Evolutionary conservation across 176 grass and related monocot species (phyloP), one percentile per base, ranked within the genome.

Genomic region (Eremochloa ophiuroides): DNA sequence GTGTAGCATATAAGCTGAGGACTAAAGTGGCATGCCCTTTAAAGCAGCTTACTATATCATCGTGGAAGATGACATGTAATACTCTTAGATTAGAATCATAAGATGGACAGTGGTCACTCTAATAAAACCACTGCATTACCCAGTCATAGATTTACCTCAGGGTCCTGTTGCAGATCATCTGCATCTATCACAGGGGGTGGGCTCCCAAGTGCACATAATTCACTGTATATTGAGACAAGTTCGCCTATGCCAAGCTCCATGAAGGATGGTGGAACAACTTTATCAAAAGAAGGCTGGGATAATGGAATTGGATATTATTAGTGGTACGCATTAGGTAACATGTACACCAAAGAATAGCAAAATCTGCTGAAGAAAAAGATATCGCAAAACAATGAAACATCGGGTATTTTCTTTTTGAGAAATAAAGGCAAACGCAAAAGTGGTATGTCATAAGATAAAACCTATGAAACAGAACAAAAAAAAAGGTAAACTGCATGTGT

Each of bases 111-210:
- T 74, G 17, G 4, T 50, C 18, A 64, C 13, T 76, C 12, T 64
- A 38, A 81, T 37, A 71, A 67, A 63, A 77, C 16, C 48, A 77
- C 53, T 29, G 27, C 42, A 74, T 50, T 20, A 74, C 37, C n/a
- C 6, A 66, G 46, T 64, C 42, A 84, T 20, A 62, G 53, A 85
- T 69, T 76, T 72, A 98, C 95, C 95, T 98, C 84, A 59, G 95
- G 92, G 75, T 98, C 56, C 22, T 53, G 82, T 70, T 80, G 88
- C 71, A 98, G 86, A 84, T 98, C 95, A 72, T 98, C 95, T 71
- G 95, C 88, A 91, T 98, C 92, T 91, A 98, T 94, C 71, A 98
- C 78, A 53, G 95, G 90, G 29, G 95, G 95, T 69, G 78, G 40
- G 48, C 88, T 91, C 48, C 95, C 90, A 89, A 88, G 60, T 64